Evolutionary conservation across 2,329 filamentous ascomycete species (phyloP), one percentile per base, ranked within the genome.

Genomic region (Arthroderma sp.): DNA sequence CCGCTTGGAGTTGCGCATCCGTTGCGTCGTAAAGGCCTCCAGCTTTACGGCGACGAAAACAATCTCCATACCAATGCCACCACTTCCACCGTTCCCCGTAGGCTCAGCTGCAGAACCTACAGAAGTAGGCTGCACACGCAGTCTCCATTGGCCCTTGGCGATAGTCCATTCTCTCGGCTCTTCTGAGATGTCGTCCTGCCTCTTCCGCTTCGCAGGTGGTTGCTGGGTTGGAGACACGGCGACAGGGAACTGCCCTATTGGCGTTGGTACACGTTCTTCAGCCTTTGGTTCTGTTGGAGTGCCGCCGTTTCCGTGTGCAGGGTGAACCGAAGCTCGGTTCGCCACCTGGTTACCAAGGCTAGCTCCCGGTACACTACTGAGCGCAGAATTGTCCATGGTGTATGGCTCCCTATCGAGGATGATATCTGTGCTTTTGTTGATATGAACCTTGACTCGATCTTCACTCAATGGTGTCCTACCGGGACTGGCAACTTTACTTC

Each of bases 11-110:
- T 93, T 94, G 50, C 84, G 73, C 7, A 72, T 72, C 49, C 71
- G 68, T 62, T 89, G 78, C 5, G 71, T 73, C 43, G 73, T 81
- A 53, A 79, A 74, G 0, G 80, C 82, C 52, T 93, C 83, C 28
- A 94, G 58, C 61, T 84, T 86, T 31, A 88, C 83, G 1, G 79
- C 83, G 10, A 83, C 71, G 41, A 94, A 71, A 22, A 85, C 72
- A 47, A 85, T 81, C 63, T 89, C 82, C 45, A 81, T 70, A 2
- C 69, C 68, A 33, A 67, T 68, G 29, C 51, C 57, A 55, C 63
- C 68, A 4, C 53, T 50, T 32, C 58, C 55, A 29, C 55, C 50
- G 9, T 40, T 33, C 4, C 39, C n/a, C 46, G 55, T 63, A 2
- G 63, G 58, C 9, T 61, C 61, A 6, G 46, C 36, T 9, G 51